phyloP scores from a whole-genome alignment of 2,329 filamentous ascomycete genomes.

The Gliomastix tumulicola region DNA sequence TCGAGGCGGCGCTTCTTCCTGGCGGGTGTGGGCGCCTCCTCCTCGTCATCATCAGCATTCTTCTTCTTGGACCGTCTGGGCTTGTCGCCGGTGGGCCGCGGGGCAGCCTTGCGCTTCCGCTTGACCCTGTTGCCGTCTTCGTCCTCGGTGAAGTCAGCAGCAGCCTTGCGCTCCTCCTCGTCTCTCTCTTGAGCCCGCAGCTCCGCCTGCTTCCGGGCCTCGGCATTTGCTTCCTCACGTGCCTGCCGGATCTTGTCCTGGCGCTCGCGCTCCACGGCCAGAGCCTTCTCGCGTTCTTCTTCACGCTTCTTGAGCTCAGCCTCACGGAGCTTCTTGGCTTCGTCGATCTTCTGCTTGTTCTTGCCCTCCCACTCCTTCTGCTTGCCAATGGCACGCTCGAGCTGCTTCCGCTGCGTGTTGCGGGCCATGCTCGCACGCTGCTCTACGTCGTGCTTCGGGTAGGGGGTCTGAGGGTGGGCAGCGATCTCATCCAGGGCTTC shows the following conservation, averaged over 20 bases:
- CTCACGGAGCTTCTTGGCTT: slow-evolving; percentile 73
- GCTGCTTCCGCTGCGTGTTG: slow-evolving; percentile 88
- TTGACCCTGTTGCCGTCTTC: slow-evolving; percentile 79
- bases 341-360: slow-evolving; percentile 80
- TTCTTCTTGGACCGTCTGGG: slow-evolving; percentile 46
- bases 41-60: slow-evolving; percentile 36
- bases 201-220: slow-evolving; percentile 66
- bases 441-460: slow-evolving; percentile 84
- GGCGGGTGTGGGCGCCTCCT: slow-evolving; percentile 33
- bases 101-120: slow-evolving; percentile 59
- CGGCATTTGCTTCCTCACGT: slow-evolving; percentile 70
- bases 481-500: slow-evolving; percentile 60
- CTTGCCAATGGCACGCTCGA: slow-evolving; percentile 75
- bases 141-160: slow-evolving; percentile 73
- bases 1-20: slow-evolving; percentile 57
- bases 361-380: slow-evolving; percentile 90
- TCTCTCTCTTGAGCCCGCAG: slow-evolving; percentile 66
- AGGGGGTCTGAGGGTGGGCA: slow-evolving; percentile 63
- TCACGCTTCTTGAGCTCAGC: slow-evolving; percentile 73
- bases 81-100: slow-evolving; percentile 30
- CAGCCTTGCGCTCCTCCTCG: slow-evolving; percentile 34
- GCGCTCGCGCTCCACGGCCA: slow-evolving; percentile 65
- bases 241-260: slow-evolving; percentile 82
- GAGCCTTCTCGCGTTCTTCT: slow-evolving; percentile 61
- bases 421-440: slow-evolving; percentile 95